These are phyloP conservation scores for Lactarius tabidus DNA, from an alignment of 768 basidiomycete genomes.

Conservation along the genomic window DNA sequence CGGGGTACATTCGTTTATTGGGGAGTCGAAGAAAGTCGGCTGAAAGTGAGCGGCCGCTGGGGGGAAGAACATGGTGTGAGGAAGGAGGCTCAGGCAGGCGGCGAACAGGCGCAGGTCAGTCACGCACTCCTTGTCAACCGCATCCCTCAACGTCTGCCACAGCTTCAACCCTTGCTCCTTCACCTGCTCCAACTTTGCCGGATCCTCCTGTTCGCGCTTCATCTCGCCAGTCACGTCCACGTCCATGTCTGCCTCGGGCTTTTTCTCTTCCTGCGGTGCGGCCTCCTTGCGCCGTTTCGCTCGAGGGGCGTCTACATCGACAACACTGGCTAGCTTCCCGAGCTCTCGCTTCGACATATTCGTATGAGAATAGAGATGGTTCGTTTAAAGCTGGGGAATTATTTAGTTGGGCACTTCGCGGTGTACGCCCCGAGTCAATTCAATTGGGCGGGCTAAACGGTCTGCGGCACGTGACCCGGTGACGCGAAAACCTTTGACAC, in stretches of 20 bases:
- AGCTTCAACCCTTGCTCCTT: constrained; percentile 65
- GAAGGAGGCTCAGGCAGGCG: constrained; percentile 25
- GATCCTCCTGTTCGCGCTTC: constrained; percentile 30
- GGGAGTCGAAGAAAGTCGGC: constrained; percentile 66
- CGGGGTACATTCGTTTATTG: constrained; percentile 69
- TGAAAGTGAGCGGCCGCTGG: constrained; percentile 62
- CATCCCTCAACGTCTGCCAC: constrained; percentile 78
- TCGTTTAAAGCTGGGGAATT: constrained; percentile 9
- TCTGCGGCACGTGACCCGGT: constrained; percentile 2
- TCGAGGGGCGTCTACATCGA: constrained; percentile 44
- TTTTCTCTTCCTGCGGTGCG: constrained; percentile 35
- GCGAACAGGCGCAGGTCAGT: constrained; percentile 38
- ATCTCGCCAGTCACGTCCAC: constrained; percentile 33
- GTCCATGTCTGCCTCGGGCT: constrained; percentile 40
- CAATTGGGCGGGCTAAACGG: constrained; percentile 6
- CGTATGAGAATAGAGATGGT: constrained; percentile 3
- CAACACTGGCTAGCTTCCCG: constrained; percentile 36
- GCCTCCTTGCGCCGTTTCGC: constrained; percentile 50
- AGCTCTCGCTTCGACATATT: constrained; percentile 52
- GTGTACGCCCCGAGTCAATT: constrained; percentile 14
- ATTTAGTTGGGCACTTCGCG: constrained; percentile 7
- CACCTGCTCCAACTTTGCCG: constrained; percentile 35
- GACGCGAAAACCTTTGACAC: background rate
- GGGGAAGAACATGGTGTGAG: constrained; percentile 25
- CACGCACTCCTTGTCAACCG: constrained; percentile 85